Evolutionary conservation across 2,329 filamentous ascomycete genomes (phyloP).

Genomic region (Gnomoniopsis sp.): DNA sequence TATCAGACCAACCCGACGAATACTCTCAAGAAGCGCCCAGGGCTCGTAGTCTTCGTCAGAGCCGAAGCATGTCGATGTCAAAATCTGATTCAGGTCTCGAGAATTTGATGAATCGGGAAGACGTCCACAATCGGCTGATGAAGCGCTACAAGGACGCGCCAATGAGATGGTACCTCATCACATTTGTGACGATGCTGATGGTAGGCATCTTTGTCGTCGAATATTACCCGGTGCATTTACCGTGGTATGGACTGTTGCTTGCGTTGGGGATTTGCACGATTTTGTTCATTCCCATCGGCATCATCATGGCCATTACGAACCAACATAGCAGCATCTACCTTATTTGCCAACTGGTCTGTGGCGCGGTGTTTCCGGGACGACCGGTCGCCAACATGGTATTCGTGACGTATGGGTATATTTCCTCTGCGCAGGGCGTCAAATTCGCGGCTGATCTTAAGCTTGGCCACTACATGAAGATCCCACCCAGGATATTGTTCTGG

Average conservation of each 20-base stretch:
- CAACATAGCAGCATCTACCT: conserved; percentile 84
- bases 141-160: conserved; percentile 77
- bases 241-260: conserved; percentile 81
- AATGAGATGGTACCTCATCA: conserved; percentile 74
- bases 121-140: conserved; percentile 85
- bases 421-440: conserved; percentile 83
- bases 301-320: conserved; percentile 91
- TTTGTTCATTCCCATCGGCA: conserved; percentile 86
- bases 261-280: conserved; percentile 74
- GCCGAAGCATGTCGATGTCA: conserved; percentile 20
- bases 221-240: conserved; percentile 78
- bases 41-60: background rate
- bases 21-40: conserved; percentile 12
- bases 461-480: conserved; percentile 85
- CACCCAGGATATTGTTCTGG: conserved; percentile 72
- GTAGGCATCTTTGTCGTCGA: conserved; percentile 83
- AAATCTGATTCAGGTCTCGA: conserved; percentile 39
- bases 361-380: conserved; percentile 75
- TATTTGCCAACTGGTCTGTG: conserved; percentile 82
- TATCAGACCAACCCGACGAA: conserved; percentile 21
- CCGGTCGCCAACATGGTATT: conserved; percentile 94
- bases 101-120: conserved; percentile 65
- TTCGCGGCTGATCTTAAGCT: conserved; percentile 86
- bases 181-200: conserved; percentile 70
- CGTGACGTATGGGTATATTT: conserved; percentile 87